Evolutionary conservation across 768 basidiomycete genomes (phyloP), one percentile per base, ranked within the genome.

Genomic region (Leucosporidium yakuticum): DNA sequence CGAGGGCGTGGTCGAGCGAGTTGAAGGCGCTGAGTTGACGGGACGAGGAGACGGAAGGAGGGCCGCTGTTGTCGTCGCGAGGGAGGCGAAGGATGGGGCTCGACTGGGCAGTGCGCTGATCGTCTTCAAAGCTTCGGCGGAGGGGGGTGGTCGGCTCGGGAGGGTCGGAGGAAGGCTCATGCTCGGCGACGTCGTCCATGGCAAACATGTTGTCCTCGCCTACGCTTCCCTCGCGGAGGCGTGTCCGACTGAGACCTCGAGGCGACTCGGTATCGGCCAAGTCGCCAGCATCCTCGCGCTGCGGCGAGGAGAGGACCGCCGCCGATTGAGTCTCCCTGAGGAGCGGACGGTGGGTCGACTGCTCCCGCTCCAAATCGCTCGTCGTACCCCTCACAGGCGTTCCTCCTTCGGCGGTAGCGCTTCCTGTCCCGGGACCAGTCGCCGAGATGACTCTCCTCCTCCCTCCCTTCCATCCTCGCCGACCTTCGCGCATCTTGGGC

Each of bases 401-500:
- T 2, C 53, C 9, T 29, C 53, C 50, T 27, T 54, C 57, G 8
- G 62, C 57, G 8, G 67, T 39, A 53, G 48, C 51, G 57, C 65
- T 27, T 51, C 36, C 48, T 12, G 44, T 17, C 50, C 20, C 47
- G 31, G 50, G 19, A 9, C 48, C 31, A 2, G 17, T n/a, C 4
- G 27, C 32, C 57, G 23, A 58, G 23, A 39, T 20, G 17, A n/a
- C 14, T 20, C 51, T 39, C 62, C 49, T 53, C 17, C 49, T 20
- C 4, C 70, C 69, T 48, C 62, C 62, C 48, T 69, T 68, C 76
- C 77, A 71, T 34, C 65, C 60, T 53, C 77, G 61, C 71, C 85
- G 84, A 49, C 84, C 83, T 66, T 66, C 89, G 83, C 58, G 56
- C 31, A 75, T 63, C 61, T 69, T 71, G 15, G 74, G 74, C 27